Evolutionary conservation across 208 protist species (phyloP).

Genomic region (Tritrichomonas foetus): DNA sequence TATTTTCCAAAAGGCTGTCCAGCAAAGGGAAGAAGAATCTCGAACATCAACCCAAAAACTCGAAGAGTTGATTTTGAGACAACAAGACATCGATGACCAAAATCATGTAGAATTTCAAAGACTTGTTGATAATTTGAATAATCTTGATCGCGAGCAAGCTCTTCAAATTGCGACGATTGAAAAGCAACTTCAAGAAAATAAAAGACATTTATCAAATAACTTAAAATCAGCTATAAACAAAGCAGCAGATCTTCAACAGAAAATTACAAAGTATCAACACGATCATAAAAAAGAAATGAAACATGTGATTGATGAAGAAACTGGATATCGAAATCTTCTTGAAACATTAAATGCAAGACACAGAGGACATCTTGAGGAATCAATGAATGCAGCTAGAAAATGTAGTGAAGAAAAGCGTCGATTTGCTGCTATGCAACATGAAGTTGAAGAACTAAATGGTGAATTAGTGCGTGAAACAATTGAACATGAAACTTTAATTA

Average conservation of each 20-base stretch:
- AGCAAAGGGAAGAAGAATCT: background rate
- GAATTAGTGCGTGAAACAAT: background rate
- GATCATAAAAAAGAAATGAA: conserved; percentile 4
- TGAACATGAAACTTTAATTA: conserved; percentile 19
- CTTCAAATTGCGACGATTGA: background rate
- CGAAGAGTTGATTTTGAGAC: background rate
- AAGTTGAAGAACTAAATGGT: background rate
- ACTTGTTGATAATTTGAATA: background rate
- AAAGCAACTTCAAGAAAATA: background rate
- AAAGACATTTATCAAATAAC: background rate
- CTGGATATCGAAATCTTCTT: background rate
- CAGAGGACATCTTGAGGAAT: background rate
- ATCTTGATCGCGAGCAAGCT: background rate
- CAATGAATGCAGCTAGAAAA: background rate
- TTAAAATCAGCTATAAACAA: background rate
- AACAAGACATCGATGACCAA: background rate
- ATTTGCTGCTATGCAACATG: background rate
- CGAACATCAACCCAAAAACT: background rate
- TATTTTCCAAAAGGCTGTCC: background rate
- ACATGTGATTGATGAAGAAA: background rate
- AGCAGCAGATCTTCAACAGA: background rate
- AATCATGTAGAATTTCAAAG: background rate
- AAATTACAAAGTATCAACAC: background rate
- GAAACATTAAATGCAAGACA: background rate
- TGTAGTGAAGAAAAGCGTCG: background rate